These are phyloP conservation scores for Pichia insulana DNA, from an alignment of 805 yeast genomes.

Conservation along the genomic window DNA sequence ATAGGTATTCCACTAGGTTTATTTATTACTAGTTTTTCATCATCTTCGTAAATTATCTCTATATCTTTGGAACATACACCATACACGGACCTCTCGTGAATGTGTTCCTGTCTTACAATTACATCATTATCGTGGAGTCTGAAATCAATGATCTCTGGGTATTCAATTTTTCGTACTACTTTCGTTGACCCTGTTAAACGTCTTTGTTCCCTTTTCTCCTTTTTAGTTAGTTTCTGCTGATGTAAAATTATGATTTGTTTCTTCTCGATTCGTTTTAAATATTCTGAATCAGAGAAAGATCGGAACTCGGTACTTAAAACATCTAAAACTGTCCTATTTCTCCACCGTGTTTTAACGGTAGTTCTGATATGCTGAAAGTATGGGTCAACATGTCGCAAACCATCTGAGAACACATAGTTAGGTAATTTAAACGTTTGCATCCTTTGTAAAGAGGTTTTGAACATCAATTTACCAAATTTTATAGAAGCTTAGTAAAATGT, in stretches of 20 bases:
- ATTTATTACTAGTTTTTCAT: conserved; percentile 33
- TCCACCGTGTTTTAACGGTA: conserved; percentile 39
- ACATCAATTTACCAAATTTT: too few relatives aligned
- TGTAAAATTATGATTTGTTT: conserved; percentile 16
- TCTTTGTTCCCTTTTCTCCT: conserved; percentile 3
- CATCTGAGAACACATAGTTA: conserved; percentile 22
- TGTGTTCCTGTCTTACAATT: conserved; percentile 20
- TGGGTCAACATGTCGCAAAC: conserved; percentile 34
- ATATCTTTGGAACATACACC: conserved; percentile 1
- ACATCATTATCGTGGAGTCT: conserved; percentile 23
- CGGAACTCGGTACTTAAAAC: conserved; percentile 34
- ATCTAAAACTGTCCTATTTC: conserved; percentile 29
- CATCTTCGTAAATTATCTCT: conserved; percentile 19
- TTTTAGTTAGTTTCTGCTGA: conserved; percentile 14
- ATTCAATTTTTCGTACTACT: background rate
- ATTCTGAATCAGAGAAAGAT: conserved; percentile 19
- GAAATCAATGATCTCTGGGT: conserved; percentile 16
- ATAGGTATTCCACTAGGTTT: conserved; percentile 49
- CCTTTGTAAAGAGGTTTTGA: background rate
- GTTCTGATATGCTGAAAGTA: conserved; percentile 30
- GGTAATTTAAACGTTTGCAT: conserved; percentile 7
- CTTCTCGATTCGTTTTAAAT: conserved; percentile 15
- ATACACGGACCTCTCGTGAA: conserved; percentile 23
- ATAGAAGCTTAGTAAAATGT: too few relatives aligned
- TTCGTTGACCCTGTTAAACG: background rate